phyloP scores from a whole-genome alignment of 352 stramenopile species.

The Phytophthora sp. region DNA sequence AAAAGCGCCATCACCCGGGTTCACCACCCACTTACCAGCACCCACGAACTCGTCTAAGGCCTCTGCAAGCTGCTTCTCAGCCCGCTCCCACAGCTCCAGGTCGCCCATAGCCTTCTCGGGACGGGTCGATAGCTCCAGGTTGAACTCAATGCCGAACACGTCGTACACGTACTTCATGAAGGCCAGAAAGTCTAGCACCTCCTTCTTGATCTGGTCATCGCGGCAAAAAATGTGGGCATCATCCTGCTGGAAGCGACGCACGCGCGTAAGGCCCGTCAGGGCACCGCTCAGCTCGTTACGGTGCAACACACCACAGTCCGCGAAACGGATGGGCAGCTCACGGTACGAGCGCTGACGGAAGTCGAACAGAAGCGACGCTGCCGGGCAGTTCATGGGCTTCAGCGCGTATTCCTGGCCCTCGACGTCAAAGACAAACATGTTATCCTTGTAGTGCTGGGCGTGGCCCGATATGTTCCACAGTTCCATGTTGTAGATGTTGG shows the following conservation, averaged over 20 bases:
- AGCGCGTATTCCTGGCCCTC: slow-evolving; percentile 95
- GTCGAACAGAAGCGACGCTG: slow-evolving; percentile 98
- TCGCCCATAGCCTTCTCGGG: slow-evolving; percentile 97
- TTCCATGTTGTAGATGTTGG: slow-evolving; percentile 99
- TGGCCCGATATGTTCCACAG: slow-evolving; percentile 97
- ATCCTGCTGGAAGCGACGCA: slow-evolving; percentile 98
- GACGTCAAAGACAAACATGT: slow-evolving; percentile 99
- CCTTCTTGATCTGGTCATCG: slow-evolving; percentile 92
- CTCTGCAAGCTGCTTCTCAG: slow-evolving; percentile 76
- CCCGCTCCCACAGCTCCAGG: slow-evolving; percentile 91
- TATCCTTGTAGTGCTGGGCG: slow-evolving; percentile 97
- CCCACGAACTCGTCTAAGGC: slow-evolving; percentile 96
- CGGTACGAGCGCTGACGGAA: slow-evolving; percentile 94
- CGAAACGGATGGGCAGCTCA: slow-evolving; percentile 96
- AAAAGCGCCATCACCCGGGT: slow-evolving; percentile 98
- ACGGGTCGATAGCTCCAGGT: slow-evolving; percentile 96
- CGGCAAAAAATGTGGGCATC: slow-evolving; percentile 99
- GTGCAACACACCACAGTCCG: slow-evolving; percentile 99
- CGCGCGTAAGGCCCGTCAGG: slow-evolving; percentile 96
- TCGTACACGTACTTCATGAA: slow-evolving; percentile 99
- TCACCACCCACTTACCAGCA: slow-evolving; percentile 95
- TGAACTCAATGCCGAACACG: slow-evolving; percentile 98
- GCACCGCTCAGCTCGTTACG: slow-evolving; percentile 96
- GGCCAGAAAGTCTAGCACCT: slow-evolving; percentile 91
- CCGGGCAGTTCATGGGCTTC: slow-evolving; percentile 99